These are phyloP conservation scores for Kregervanrija delftensis DNA, from an alignment of 805 yeast species.

Conservation along the genomic window DNA sequence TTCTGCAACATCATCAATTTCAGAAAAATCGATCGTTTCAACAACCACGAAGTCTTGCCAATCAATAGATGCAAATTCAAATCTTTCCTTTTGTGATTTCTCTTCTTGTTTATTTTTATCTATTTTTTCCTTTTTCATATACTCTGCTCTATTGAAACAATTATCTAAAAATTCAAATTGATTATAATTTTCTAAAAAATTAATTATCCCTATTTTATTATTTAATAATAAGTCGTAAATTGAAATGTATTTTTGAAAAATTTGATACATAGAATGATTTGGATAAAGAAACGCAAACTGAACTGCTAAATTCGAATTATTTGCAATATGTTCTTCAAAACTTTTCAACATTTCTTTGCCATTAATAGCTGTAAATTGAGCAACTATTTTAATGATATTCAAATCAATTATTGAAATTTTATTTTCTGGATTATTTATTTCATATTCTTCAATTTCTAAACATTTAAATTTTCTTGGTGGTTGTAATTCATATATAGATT, in stretches of 20 bases:
- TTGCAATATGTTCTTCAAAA: conserved; percentile 24
- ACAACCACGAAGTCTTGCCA: conserved; percentile 82
- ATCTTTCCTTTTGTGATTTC: conserved; percentile 31
- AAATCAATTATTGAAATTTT: conserved; percentile 55
- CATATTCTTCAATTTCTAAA: conserved; percentile 16
- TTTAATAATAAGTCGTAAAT: conserved; percentile 46
- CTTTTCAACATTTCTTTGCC: conserved; percentile 39
- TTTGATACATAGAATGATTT: conserved; percentile 51
- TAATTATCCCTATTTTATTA: conserved; percentile 12
- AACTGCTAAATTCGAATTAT: conserved; percentile 29
- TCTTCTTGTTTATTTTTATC: conserved; percentile 24
- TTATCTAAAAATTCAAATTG: conserved; percentile 32
- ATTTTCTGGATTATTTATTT: conserved; percentile 21
- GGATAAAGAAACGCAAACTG: conserved; percentile 65
- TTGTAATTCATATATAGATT: conserved; percentile 1
- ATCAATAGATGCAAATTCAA: conserved; percentile 68
- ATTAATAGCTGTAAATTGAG: conserved; percentile 58
- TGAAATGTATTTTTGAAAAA: conserved; percentile 41
- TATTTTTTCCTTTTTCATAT: conserved; percentile 31
- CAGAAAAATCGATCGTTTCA: conserved; percentile 60
- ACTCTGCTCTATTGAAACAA: conserved; percentile 53
- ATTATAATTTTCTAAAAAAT: conserved; percentile 5
- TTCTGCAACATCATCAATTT: conserved; percentile 51
- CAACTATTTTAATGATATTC: conserved; percentile 65
- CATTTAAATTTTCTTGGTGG: conserved; percentile 15